A percentile compares a stretch with the other conserved stretches of the same genome.
These are phyloP conservation scores for Podospora conica DNA, from an alignment of 495 filamentous ascomycete genomes.

Conservation along the genomic window DNA sequence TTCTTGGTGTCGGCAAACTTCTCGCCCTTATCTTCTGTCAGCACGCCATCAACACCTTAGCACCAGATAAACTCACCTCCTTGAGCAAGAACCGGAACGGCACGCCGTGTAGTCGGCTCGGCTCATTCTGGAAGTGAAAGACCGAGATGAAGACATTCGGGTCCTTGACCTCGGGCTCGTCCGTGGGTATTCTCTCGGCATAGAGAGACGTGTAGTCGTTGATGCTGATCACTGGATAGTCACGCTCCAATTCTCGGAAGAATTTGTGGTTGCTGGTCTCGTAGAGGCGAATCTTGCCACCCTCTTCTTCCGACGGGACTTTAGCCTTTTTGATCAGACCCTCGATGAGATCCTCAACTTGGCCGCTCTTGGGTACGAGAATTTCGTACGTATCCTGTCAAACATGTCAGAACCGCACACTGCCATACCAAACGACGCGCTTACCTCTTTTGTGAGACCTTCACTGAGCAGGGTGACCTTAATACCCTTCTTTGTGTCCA, in stretches of 20 bases:
- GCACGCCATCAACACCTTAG: not conserved
- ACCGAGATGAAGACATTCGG: constrained; percentile 61
- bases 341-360: constrained; percentile 66
- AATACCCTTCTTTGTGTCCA: constrained; percentile 81
- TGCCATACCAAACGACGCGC: constrained; percentile 14
- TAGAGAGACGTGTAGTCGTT: constrained; percentile 81
- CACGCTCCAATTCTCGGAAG: constrained; percentile 60
- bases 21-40: constrained; percentile 57
- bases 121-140: constrained; percentile 89
- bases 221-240: constrained; percentile 62
- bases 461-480: constrained; percentile 82
- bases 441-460: constrained; percentile 82
- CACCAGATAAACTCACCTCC: constrained; percentile 49
- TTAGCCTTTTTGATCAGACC: constrained; percentile 72
- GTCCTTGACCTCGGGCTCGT: constrained; percentile 57
- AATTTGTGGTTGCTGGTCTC: constrained; percentile 74
- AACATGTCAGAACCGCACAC: not conserved
- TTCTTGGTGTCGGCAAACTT: constrained; percentile 86
- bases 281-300: constrained; percentile 62
- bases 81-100: constrained; percentile 89
- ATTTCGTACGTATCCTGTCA: constrained; percentile 66
- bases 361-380: constrained; percentile 76
- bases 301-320: constrained; percentile 63
- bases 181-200: constrained; percentile 73
- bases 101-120: constrained; percentile 65